Base-by-base conservation (phyloP, 2,329 filamentous ascomycete genomes). In the Chrysoporthe austroafricana region DNA sequence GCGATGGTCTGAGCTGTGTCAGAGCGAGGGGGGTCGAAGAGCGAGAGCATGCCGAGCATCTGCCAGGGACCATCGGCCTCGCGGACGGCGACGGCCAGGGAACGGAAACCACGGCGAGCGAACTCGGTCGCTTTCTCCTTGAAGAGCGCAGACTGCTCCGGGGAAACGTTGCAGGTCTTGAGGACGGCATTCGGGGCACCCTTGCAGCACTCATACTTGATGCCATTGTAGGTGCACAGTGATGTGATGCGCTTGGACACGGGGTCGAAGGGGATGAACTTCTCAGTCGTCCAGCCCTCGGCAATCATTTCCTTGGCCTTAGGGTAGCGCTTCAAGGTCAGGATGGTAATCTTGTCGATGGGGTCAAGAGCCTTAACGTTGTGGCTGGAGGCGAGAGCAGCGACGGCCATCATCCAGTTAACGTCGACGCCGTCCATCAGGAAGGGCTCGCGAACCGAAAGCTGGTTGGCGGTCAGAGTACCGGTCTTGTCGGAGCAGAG, bases 321-420 rank as follows among this genome's bases (percentile, higher is more conserved):
- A 77, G 90, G 90, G 81, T 92, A 92, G 72, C 89, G 86, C 80
- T 91, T 91, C 74, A 93, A 86, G 66, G 90, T 91, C 66, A 92
- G 84, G 74, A 93, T 90, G 68, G 89, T 92, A 75, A 93, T 88
- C 82, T 93, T 93, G 82, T 93, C 90, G 74, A 93, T 93, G 71
- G 90, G 90, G 77, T 93, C 90, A 70, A 93, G 86, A 70, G 90
- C 90, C 83, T 91, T 91, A 81, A 92, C 84, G 82, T 92, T 93
- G 84, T 93, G 90, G 71, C 90, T 92, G 65, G 90, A 92, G 67
- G 90, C 90, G 66, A 93, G 86, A 70, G 90, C 90, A 70, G 90
- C 90, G 70, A 91, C 90, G 72, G 90, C 90, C 90, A 93, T 92
- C 90, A 93, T 92, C 90, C 90, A 93, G 83, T 92, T 91, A 78